Conservation (phyloP, 768 basidiomycete genomes). For the Hericium coralloides region DNA sequence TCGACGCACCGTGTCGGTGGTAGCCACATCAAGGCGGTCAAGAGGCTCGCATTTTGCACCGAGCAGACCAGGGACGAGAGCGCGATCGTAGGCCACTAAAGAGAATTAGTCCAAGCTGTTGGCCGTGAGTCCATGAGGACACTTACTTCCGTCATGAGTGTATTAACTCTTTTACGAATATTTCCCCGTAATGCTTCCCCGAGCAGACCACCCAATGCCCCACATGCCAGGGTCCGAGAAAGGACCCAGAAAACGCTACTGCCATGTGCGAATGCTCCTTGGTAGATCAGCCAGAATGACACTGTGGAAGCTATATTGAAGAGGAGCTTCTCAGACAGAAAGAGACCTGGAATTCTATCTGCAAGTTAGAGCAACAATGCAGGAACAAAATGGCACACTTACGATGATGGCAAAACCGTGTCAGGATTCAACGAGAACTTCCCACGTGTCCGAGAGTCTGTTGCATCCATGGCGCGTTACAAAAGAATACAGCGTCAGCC, state of each 20-base stretch:
- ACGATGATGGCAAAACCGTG: constrained; percentile 16
- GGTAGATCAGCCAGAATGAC: constrained; percentile 55
- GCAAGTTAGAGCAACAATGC: neutral
- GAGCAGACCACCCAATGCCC: constrained; percentile 53
- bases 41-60: constrained; percentile 57
- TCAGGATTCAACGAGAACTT: constrained; percentile 25
- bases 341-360: constrained; percentile 6
- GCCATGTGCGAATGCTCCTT: constrained; percentile 55
- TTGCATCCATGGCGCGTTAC: constrained; percentile 17
- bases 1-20: constrained; percentile 52
- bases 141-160: constrained; percentile 33
- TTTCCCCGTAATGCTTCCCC: constrained; percentile 53
- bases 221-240: constrained; percentile 63
- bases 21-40: constrained; percentile 60
- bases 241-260: constrained; percentile 71
- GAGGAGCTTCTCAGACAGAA: constrained; percentile 34
- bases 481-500: no score
- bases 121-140: neutral
- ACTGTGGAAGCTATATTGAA: constrained; percentile 59
- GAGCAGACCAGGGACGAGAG: constrained; percentile 60
- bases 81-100: constrained; percentile 63
- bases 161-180: constrained; percentile 38
- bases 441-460: constrained; percentile 27
- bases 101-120: constrained; percentile 6
- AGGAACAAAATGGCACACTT: neutral